Base-by-base conservation (phyloP, 768 basidiomycete genomes). In the Tulasnella sp. region DNA sequence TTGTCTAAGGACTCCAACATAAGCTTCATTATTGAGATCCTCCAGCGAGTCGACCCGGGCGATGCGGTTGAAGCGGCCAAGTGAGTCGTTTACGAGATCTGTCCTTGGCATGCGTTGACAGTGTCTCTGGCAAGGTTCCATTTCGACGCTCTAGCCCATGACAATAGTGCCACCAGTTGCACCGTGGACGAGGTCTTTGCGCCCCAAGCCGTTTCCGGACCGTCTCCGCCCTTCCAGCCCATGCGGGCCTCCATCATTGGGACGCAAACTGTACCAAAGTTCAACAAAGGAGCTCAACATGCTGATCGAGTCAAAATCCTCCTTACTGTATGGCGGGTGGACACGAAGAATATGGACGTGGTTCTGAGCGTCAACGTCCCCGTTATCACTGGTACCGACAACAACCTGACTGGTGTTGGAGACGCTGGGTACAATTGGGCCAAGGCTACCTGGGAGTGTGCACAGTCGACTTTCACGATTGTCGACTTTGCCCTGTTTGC, bases 351-450 rank as follows among this genome's bases (percentile, higher is more conserved):
- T 32, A 77, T 83, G 5, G 96, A 99, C 66, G 67, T 99, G 19
- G 84, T 96, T 27, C 75, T 87, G 59, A 84, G 86, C 15, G 83
- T 83, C 65, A 97, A 93, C 69, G 75, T 86, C 19, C 93, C 93
- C 29, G 57, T 63, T 36, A 69, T 74, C 37, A 66, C 66, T 43
- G 69, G 78, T 9, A 68, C 69, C 14, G 75, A 77, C 55, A 74
- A 71, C 35, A 40, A 74, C 70, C 14, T 37, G 21, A 42, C 21
- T 14, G 37, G 58, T 37, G 35, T 73, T 70, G 50, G 72, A 77
- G 36, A 68, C 64, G 64, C 58, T 68, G 59, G 70, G 72, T 49
- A 68, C 67, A 25, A 64, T 70, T 36, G 65, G 66, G 59, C 65
- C 63, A 12, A 74, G 74, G 35, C 66, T 69, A 58, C 79, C 52